Conservation (phyloP, 371 early-diverging fungal genomes). For the Mycotypha africana region DNA sequence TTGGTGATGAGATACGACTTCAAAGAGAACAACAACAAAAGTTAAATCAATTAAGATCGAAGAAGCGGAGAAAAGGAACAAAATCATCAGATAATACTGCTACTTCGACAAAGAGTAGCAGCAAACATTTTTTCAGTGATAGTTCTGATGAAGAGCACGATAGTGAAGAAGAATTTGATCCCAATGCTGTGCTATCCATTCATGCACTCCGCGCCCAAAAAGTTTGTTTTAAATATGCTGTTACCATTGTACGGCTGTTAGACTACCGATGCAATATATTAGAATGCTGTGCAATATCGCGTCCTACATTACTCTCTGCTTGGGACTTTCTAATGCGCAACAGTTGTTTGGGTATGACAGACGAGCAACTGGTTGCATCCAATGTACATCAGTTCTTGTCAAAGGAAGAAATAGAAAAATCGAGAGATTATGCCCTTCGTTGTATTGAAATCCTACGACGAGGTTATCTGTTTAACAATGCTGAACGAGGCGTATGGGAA, state of each 20-base stretch:
- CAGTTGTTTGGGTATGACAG: slow-evolving; percentile 24
- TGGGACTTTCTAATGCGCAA: slow-evolving; percentile 35
- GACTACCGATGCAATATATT: slow-evolving; percentile 21
- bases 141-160: no score
- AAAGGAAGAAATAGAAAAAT: slow-evolving; percentile 11
- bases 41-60: slow-evolving; percentile 1
- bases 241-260: slow-evolving; percentile 23
- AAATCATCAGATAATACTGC: background rate
- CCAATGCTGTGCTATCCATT: slow-evolving; percentile 3
- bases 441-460: slow-evolving; percentile 23
- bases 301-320: slow-evolving; percentile 21
- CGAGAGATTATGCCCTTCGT: slow-evolving; percentile 28
- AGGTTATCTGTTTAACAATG: slow-evolving; percentile 30
- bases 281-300: slow-evolving; percentile 16
- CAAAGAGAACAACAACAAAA: background rate
- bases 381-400: slow-evolving; percentile 8
- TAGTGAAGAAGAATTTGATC: slow-evolving; percentile 1
- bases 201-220: slow-evolving; percentile 24
- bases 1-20: background rate
- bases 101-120: no score
- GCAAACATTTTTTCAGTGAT: no score
- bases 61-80: background rate
- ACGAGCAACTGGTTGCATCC: slow-evolving; percentile 7
- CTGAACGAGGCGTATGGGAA: slow-evolving; percentile 29
- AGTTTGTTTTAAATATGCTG: slow-evolving; percentile 20